Base-by-base conservation (phyloP, 495 filamentous ascomycete species). In the Aspergillus egyptiacus region DNA sequence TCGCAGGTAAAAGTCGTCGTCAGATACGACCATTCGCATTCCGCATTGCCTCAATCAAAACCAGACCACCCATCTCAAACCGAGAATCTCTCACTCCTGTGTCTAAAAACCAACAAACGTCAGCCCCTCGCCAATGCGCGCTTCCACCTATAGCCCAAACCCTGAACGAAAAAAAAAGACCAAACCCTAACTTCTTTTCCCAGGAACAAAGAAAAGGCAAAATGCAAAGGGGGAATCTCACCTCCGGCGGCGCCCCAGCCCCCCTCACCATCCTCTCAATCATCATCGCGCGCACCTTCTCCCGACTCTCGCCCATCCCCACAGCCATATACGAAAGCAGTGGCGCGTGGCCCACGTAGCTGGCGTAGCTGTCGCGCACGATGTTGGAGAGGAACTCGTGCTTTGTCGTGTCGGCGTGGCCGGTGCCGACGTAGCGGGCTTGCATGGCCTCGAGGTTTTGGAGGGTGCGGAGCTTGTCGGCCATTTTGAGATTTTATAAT, bases 361-460 rank as follows among this genome's bases (percentile, higher is more conserved):
- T 85, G 8, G 90, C 80, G 61, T 83, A 87, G 28, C 79, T 85
- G 66, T 95, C 90, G 57, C 87, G 86, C 54, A 91, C 77, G 61
- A 93, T 85, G 67, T 99, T 99, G 24, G 84, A 85, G 40, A 82
- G 79, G 90, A 91, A 99, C 73, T 99, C 93, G 81, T 79, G 89
- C 61, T 86, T 90, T 13, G 93, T 96, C 7, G 94, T 97, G 71
- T 99, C 93, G 41, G 93, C 89, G 69, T 96, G 91, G n/a, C 94
- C 94, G 9, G 91, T 97, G 63, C 93, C 93, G 60, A 98, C 74
- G 73, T 93, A 94, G 40, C 90, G 89, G 57, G 89, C 80, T 69
- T 98, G 93, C 9, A 97, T 86, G 52, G 86, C 80, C 70, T 97
- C 94, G 59, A 99, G 91, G 62, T 97, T 93, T 68, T 97, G 94